Evolutionary conservation across 2,329 filamentous ascomycete genomes (phyloP).

Genomic region (Talaromyces amestolkiae): DNA sequence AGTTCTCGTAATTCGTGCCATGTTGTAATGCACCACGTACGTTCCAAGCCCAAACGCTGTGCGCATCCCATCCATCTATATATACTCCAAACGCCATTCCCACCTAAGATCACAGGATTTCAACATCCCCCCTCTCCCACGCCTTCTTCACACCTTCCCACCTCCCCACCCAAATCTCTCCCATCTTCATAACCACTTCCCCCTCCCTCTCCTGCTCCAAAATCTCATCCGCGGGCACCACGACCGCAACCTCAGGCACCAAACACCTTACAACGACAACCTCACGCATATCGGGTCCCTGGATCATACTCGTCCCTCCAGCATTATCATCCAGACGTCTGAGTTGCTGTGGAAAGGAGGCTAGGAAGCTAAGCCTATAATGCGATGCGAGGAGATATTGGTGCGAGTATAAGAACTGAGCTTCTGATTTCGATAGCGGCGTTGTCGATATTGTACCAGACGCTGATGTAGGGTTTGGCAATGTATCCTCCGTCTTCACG

Average conservation of each 20-base stretch:
- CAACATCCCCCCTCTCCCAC: slow-evolving; percentile 45
- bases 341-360: slow-evolving; percentile 72
- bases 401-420: slow-evolving; percentile 78
- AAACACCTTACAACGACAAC: slow-evolving; percentile 76
- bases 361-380: slow-evolving; percentile 81
- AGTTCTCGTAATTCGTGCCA: not conserved
- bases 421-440: slow-evolving; percentile 73
- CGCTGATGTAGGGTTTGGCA: slow-evolving; percentile 26
- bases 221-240: slow-evolving; percentile 34
- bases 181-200: slow-evolving; percentile 48
- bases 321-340: slow-evolving; percentile 87
- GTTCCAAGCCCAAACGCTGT: not conserved
- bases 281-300: slow-evolving; percentile 74
- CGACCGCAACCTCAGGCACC: slow-evolving; percentile 47
- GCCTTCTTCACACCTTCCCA: slow-evolving; percentile 69
- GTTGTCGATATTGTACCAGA: slow-evolving; percentile 18
- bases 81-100: not conserved
- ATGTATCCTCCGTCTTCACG: slow-evolving; percentile 30
- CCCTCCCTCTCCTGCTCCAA: slow-evolving; percentile 32
- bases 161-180: slow-evolving; percentile 66
- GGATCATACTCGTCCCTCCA: slow-evolving; percentile 89
- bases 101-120: slow-evolving; percentile 36
- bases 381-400: slow-evolving; percentile 80
- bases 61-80: not conserved
- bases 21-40: not conserved